A percentile compares a stretch with the other conserved stretches of the same genome.
phyloP scores from a whole-genome alignment of 2,329 filamentous ascomycete species.

The Exophiala mesophila region DNA sequence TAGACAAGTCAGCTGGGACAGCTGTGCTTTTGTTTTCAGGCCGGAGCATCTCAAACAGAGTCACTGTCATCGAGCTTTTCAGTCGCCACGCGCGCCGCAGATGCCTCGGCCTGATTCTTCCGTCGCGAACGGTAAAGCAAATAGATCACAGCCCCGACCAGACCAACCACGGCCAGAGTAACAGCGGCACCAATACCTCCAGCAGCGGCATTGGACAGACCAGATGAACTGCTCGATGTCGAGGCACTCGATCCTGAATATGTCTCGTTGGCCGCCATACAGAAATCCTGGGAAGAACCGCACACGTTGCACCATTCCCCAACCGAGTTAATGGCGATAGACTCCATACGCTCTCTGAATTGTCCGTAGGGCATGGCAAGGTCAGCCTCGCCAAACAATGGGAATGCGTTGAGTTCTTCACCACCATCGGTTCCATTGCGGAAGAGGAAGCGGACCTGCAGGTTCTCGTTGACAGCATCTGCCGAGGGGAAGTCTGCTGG shows the following conservation, averaged over 20 bases:
- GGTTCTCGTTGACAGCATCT: background rate
- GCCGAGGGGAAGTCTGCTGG: background rate
- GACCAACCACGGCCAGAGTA: constrained; percentile 8
- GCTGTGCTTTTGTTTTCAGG: too few relatives aligned
- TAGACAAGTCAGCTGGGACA: too few relatives aligned
- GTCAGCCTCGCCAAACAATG: constrained; percentile 4
- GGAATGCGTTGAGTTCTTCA: constrained; percentile 3
- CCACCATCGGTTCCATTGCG: constrained; percentile 3
- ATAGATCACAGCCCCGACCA: too few relatives aligned
- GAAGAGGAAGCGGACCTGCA: constrained; percentile 5
- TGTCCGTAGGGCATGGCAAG: constrained; percentile 4
- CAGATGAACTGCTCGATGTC: constrained; percentile 7
- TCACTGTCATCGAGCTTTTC: too few relatives aligned
- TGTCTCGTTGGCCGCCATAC: background rate
- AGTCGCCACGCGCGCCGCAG: too few relatives aligned
- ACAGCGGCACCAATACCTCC: constrained; percentile 12
- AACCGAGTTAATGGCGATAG: constrained; percentile 1
- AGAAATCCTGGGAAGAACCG: background rate
- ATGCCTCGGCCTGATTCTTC: too few relatives aligned
- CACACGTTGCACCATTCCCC: constrained; percentile 4
- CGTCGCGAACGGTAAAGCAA: too few relatives aligned
- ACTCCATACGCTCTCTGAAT: constrained; percentile 1
- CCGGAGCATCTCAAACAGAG: too few relatives aligned
- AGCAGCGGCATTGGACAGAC: constrained; percentile 10
- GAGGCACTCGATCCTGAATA: constrained; percentile 15